These are phyloP conservation scores for Rasamsonia emersonii DNA, from an alignment of 2,329 filamentous ascomycete species.

Conservation along the genomic window DNA sequence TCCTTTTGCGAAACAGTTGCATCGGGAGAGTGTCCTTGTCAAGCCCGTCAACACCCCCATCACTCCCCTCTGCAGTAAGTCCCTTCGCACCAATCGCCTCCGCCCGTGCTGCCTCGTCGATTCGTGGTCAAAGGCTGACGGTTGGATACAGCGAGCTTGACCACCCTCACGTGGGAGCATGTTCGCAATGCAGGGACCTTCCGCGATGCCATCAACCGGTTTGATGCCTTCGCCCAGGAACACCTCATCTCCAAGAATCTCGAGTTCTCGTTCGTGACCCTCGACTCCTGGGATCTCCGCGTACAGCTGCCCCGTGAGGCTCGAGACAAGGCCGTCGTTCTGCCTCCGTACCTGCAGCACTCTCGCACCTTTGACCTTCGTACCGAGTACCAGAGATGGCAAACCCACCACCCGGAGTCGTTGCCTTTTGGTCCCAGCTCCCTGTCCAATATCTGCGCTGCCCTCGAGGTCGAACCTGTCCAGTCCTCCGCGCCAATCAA, in stretches of 20 bases:
- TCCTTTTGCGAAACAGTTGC: constrained; percentile 53
- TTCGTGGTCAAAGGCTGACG: constrained; percentile 8
- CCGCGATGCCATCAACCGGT: constrained; percentile 90
- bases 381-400: constrained; percentile 97
- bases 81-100: constrained; percentile 20
- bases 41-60: constrained; percentile 99
- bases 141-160: constrained; percentile 67
- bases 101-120: constrained; percentile 5
- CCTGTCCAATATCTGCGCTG: constrained; percentile 94
- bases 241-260: constrained; percentile 83
- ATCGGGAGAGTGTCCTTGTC: constrained; percentile 91
- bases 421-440: constrained; percentile 93
- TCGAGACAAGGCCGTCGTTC: constrained; percentile 93
- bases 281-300: constrained; percentile 96
- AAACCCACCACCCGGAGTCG: constrained; percentile 95
- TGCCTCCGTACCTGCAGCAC: constrained; percentile 94
- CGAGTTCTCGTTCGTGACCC: constrained; percentile 95
- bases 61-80: constrained; percentile 96
- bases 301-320: constrained; percentile 96
- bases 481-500: constrained; percentile 97
- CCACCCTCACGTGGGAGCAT: constrained; percentile 97
- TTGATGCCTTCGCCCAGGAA: constrained; percentile 88
- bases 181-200: constrained; percentile 96
- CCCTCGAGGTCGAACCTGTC: constrained; percentile 93
- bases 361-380: constrained; percentile 94